These are phyloP conservation scores for Ganoderma sinense DNA, from an alignment of 1,284 basidiomycete genomes.

Conservation along the genomic window DNA sequence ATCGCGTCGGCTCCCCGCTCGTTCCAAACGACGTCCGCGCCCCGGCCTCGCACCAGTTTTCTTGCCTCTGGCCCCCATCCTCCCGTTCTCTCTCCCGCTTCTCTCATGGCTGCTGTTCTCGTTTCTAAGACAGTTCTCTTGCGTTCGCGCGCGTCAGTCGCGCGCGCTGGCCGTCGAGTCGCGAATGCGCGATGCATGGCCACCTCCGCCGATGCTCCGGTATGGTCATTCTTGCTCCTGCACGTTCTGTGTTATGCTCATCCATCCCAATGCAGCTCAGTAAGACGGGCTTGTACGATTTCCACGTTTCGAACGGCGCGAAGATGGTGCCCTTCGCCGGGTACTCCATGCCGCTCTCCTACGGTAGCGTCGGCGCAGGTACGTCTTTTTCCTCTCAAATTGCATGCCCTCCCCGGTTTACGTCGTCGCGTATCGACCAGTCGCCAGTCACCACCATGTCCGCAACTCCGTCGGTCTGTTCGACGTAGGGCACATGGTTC, in stretches of 20 bases:
- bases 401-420: neutral
- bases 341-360: constrained; percentile 93
- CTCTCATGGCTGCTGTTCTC: constrained; percentile 3
- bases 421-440: constrained; percentile 50
- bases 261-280: constrained; percentile 42
- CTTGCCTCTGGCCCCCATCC: neutral
- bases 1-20: constrained; percentile 14
- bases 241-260: too few relatives aligned
- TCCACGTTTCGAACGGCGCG: constrained; percentile 85
- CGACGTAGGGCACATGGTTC: constrained; percentile 99
- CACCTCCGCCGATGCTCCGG: constrained; percentile 7
- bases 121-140: constrained; percentile 8
- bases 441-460: constrained; percentile 92
- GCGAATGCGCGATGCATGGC: constrained; percentile 18
- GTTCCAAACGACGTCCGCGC: constrained; percentile 4
- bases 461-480: constrained; percentile 89
- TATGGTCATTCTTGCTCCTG: neutral
- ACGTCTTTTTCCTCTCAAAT: constrained; percentile 25
- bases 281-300: constrained; percentile 89
- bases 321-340: constrained; percentile 99
- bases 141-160: constrained; percentile 4
- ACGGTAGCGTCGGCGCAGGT: constrained; percentile 87
- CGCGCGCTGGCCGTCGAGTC: constrained; percentile 4
- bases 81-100: neutral
- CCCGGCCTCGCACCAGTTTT: neutral